These are phyloP conservation scores for Orbilia oligospora DNA, from an alignment of 2,329 filamentous ascomycete species.

Conservation along the genomic window DNA sequence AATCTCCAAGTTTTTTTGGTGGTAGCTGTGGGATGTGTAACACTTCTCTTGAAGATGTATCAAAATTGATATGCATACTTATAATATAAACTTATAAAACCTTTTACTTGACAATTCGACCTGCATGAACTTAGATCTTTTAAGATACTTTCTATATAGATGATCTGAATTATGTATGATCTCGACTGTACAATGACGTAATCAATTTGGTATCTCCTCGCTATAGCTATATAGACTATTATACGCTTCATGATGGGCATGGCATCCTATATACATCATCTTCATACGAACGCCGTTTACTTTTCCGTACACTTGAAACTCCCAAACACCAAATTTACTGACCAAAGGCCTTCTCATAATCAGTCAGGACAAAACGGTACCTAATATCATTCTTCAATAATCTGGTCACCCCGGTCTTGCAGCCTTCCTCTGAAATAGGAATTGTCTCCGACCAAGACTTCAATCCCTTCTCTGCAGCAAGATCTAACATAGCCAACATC, in stretches of 20 bases:
- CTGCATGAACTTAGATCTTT: conserved; percentile 5
- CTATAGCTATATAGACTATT: conserved; percentile 25
- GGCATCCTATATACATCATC: conserved; percentile 41
- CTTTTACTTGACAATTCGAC: no score
- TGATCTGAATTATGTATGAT: neutral
- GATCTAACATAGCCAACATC: conserved; percentile 79
- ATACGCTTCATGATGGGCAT: conserved; percentile 40
- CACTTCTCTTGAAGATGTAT: neutral
- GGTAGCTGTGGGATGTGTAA: neutral
- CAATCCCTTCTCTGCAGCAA: conserved; percentile 79
- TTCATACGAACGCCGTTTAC: conserved; percentile 20
- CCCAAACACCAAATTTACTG: conserved; percentile 36
- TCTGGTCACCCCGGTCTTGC: conserved; percentile 73
- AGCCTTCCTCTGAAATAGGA: conserved; percentile 48
- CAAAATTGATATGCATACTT: neutral
- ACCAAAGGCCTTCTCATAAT: conserved; percentile 78
- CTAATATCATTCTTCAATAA: conserved; percentile 80
- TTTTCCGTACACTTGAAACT: conserved; percentile 24
- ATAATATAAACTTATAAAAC: neutral
- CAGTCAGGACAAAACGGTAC: conserved; percentile 80
- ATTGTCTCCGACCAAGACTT: conserved; percentile 72
- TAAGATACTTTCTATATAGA: neutral
- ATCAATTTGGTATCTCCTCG: conserved; percentile 30
- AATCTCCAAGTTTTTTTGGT: neutral
- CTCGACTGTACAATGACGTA: conserved; percentile 25